Percentiles rank a stretch among this genome's conserved stretches.
Conservation (phyloP, 164 flowering plant species). For the Vitis cinerea region DNA sequence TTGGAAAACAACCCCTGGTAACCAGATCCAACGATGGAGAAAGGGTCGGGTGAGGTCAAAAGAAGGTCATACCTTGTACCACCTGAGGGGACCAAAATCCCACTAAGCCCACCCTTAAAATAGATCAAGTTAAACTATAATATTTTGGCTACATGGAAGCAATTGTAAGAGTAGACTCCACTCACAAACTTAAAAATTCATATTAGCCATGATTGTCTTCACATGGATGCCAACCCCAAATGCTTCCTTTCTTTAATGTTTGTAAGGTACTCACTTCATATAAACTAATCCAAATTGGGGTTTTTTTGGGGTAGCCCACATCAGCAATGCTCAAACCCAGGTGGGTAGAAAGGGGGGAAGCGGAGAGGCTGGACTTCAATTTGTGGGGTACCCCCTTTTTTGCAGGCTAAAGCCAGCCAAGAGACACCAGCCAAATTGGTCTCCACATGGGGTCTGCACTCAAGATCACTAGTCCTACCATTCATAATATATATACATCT, state of each 20-base stretch:
- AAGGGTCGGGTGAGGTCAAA: slow-evolving; percentile 16
- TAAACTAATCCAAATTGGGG: slow-evolving; percentile 11
- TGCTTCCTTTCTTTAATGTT: slow-evolving; percentile 20
- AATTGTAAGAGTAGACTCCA: slow-evolving; percentile 24
- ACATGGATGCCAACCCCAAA: slow-evolving; percentile 52
- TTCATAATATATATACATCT: slow-evolving; percentile 2
- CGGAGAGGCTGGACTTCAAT: slow-evolving; percentile 16
- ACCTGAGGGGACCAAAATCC: slow-evolving; percentile 42
- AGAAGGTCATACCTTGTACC: slow-evolving; percentile 7
- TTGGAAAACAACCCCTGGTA: neutral
- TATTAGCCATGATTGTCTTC: slow-evolving; percentile 47
- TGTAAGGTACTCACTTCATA: slow-evolving; percentile 16
- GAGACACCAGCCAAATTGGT: slow-evolving; percentile 46
- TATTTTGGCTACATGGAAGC: slow-evolving; percentile 16
- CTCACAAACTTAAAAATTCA: slow-evolving; percentile 22
- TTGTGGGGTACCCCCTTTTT: slow-evolving; percentile 10
- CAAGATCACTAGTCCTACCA: slow-evolving; percentile 20
- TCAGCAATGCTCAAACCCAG: slow-evolving; percentile 13
- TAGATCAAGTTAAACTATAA: neutral
- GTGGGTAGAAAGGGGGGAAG: slow-evolving; percentile 14
- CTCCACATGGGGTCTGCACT: slow-evolving; percentile 50
- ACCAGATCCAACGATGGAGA: slow-evolving; percentile 20
- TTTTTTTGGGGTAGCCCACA: slow-evolving; percentile 17
- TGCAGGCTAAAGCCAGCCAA: slow-evolving; percentile 23
- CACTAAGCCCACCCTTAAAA: slow-evolving; percentile 22